Evolutionary conservation across 108 stramenopile species (phyloP).

Genomic region (Nitzschia palea): DNA sequence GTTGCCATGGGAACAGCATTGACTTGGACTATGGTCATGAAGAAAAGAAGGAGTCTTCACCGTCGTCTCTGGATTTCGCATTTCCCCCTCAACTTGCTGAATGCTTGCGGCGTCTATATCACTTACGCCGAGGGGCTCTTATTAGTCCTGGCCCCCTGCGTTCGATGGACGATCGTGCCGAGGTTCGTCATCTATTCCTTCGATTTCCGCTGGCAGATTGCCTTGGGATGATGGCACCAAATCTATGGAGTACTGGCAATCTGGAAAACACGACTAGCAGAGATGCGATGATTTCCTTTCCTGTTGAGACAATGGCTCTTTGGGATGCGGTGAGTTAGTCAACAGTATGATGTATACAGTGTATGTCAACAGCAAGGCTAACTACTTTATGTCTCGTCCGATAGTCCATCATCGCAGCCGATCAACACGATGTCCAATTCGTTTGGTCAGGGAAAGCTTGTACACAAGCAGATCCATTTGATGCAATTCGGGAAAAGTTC

Average conservation of each 20-base stretch:
- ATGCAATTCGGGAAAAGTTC: constrained; percentile 41
- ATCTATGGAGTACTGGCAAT: constrained; percentile 49
- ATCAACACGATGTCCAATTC: constrained; percentile 46
- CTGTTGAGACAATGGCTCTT: constrained; percentile 43
- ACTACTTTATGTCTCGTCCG: constrained; percentile 4
- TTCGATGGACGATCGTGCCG: constrained; percentile 59
- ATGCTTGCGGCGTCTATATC: constrained; percentile 45
- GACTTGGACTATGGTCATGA: constrained; percentile 5
- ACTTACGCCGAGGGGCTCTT: constrained; percentile 56
- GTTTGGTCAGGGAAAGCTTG: constrained; percentile 48
- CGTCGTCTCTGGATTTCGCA: constrained; percentile 56
- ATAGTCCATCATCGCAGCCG: constrained; percentile 52
- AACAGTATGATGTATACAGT: background rate
- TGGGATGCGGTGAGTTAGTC: constrained; percentile 49
- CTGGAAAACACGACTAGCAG: constrained; percentile 4
- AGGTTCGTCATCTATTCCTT: constrained; percentile 46
- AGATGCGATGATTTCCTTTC: constrained; percentile 17
- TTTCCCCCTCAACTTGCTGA: constrained; percentile 57
- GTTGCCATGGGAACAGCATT: no score
- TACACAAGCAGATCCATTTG: constrained; percentile 20
- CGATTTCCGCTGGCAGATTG: constrained; percentile 60
- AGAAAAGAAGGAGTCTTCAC: constrained; percentile 22
- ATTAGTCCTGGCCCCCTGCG: constrained; percentile 58
- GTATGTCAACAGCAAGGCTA: background rate
- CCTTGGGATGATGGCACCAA: constrained; percentile 55